Evolutionary conservation across 2,329 filamentous ascomycete species (phyloP).

Genomic region (Colletotrichum navitas): DNA sequence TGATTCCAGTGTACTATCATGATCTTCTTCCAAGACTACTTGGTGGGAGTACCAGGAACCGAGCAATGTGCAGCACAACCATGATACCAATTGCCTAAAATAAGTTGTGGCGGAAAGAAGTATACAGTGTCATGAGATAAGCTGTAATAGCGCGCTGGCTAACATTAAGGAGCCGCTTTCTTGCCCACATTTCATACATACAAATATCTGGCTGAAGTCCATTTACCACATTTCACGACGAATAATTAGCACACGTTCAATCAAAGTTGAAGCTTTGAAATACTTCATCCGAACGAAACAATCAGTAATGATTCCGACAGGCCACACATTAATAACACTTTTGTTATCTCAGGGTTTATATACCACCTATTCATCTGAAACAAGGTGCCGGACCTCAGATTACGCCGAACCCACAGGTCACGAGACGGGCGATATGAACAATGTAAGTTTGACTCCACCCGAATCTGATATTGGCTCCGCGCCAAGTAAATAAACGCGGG

Average conservation of each 20-base stretch:
- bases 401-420: not conserved
- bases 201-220: too few relatives aligned
- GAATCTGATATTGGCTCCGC: not conserved
- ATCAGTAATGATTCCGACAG: not conserved
- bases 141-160: too few relatives aligned
- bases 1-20: too few relatives aligned
- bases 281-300: not conserved
- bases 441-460: not conserved
- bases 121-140: not conserved
- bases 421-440: not conserved
- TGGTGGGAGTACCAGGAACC: too few relatives aligned
- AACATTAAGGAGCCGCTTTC: too few relatives aligned
- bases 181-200: too few relatives aligned
- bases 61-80: too few relatives aligned
- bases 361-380: not conserved
- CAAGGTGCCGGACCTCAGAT: not conserved
- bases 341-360: too few relatives aligned
- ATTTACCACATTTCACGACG: too few relatives aligned
- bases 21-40: too few relatives aligned
- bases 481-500: not conserved
- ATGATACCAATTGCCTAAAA: too few relatives aligned
- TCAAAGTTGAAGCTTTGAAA: not conserved
- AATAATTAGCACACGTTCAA: not conserved
- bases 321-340: not conserved
- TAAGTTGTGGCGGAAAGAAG: not conserved